Evolutionary conservation across 768 basidiomycete genomes (phyloP), one percentile per base, ranked within the genome.

Genomic region (Fibroporia radiculosa): DNA sequence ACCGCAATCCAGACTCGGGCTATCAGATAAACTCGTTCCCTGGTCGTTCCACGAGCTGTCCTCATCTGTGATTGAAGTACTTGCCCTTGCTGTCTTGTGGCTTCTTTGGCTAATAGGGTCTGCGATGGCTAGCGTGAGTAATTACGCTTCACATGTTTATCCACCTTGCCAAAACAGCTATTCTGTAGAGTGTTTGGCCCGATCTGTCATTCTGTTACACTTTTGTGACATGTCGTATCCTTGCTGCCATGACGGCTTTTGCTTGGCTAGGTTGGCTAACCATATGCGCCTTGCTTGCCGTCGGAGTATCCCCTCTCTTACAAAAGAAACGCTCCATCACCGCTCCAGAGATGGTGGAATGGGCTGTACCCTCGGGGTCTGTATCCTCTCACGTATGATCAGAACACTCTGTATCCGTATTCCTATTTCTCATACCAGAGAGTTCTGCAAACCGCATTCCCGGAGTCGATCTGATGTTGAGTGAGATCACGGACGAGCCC

Each of bases 91-190:
- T 13, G 25, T 58, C 13, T 48, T 63, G 11, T 60, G 57, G 55
- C 35, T 63, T 4, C 36, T 63, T n/a, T 62, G 60, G 62, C 43
- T 62, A 4, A 50, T 58, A n/a, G 61, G 62, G 13, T 52, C 57
- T 13, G 56, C 48, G 24, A 52, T 57, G 27, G 52, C 60, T 0
- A 58, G 54, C 16, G 59, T 61, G 44, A 20, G 58, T 48, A 18
- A 6, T 14, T 19, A 14, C 18, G 18, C 29, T 14, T 38, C 18
- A 4, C 13, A 27, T 32, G 5, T 23, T 12, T 38, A 8, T 8
- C 36, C 36, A 27, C n/a, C 20, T 14, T 27, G 12, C 23, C 23
- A 19, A 13, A 6, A 18, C 1, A n/a, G 6, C 10, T 20, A 19
- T 35, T 16, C 19, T 8, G n/a, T 46, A 62, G 61, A 52, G 45